A percentile compares a stretch with the other conserved stretches of the same genome.
Evolutionary conservation across 805 yeast species (phyloP).

Genomic region (Candida morakotiae): DNA sequence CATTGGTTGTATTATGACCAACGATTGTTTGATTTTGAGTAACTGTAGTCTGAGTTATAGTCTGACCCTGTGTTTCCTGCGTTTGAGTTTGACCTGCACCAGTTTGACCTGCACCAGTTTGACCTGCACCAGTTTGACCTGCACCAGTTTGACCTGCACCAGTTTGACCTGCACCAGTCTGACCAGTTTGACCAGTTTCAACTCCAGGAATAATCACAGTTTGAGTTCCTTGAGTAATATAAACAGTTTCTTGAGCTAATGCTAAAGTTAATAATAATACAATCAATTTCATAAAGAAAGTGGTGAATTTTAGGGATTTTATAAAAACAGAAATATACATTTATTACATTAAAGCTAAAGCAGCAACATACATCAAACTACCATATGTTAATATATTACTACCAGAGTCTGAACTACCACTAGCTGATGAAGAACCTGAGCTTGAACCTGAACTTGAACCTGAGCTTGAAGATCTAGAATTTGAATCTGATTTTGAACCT

Average conservation of each 20-base stretch:
- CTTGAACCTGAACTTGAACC: background rate
- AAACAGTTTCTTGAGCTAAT: constrained; percentile 1
- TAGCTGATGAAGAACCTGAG: background rate
- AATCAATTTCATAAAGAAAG: constrained; percentile 1
- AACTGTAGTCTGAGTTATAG: background rate
- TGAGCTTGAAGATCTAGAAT: background rate
- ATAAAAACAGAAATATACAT: constrained; percentile 1
- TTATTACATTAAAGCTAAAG: constrained; percentile 6
- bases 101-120: background rate
- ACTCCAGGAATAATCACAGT: constrained; percentile 3
- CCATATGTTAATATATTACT: constrained; percentile 2
- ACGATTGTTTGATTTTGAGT: background rate
- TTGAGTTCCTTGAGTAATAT: constrained; percentile 6
- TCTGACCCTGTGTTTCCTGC: too few relatives aligned
- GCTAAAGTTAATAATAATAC: background rate
- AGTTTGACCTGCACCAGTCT: background rate
- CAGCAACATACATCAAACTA: constrained; percentile 7
- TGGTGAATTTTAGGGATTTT: background rate
- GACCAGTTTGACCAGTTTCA: background rate
- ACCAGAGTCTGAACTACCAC: constrained; percentile 1
- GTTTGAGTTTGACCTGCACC: background rate
- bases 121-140: background rate
- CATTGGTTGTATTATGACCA: background rate
- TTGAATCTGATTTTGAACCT: background rate
- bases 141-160: background rate